Evolutionary conservation across 805 yeast genomes (phyloP).

Genomic region (Candida quercuum): DNA sequence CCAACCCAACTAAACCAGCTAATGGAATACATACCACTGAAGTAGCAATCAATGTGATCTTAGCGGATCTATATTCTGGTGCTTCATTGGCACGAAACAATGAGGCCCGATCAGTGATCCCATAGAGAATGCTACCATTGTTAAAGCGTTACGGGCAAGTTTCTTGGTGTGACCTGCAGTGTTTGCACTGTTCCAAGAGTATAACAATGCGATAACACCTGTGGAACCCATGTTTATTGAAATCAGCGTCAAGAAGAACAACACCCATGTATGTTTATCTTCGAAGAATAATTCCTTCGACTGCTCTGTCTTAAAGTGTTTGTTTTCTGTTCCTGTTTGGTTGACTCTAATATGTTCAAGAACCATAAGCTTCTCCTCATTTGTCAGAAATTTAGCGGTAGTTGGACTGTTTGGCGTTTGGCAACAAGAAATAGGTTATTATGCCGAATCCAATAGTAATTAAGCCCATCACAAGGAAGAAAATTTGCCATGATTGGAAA

Average conservation of each 20-base stretch:
- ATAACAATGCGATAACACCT: slow-evolving; percentile 50
- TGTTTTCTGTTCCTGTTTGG: slow-evolving; percentile 45
- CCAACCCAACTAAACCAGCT: slow-evolving; percentile 38
- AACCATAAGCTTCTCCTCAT: slow-evolving; percentile 36
- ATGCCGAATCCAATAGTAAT: slow-evolving; percentile 47
- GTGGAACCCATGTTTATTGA: slow-evolving; percentile 50
- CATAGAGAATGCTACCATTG: slow-evolving; percentile 54
- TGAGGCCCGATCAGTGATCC: slow-evolving; percentile 64
- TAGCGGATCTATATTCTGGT: slow-evolving; percentile 54
- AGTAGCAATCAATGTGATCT: slow-evolving; percentile 48
- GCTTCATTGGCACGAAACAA: slow-evolving; percentile 45
- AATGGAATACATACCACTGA: slow-evolving; percentile 41
- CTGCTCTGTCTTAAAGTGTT: slow-evolving; percentile 35
- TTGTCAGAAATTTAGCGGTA: slow-evolving; percentile 28
- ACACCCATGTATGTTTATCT: slow-evolving; percentile 47
- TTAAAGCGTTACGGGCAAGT: slow-evolving; percentile 45
- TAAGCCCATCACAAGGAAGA: slow-evolving; percentile 51
- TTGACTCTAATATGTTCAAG: slow-evolving; percentile 37
- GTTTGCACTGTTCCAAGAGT: slow-evolving; percentile 58
- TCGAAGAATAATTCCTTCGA: slow-evolving; percentile 35
- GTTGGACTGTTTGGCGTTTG: slow-evolving; percentile 49
- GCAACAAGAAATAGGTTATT: slow-evolving; percentile 36
- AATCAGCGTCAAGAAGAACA: slow-evolving; percentile 36
- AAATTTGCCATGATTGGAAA: slow-evolving; percentile 55
- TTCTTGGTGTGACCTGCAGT: slow-evolving; percentile 61